Conservation (phyloP, 2,329 filamentous ascomycete genomes). For the Diplodia scrobiculata region DNA sequence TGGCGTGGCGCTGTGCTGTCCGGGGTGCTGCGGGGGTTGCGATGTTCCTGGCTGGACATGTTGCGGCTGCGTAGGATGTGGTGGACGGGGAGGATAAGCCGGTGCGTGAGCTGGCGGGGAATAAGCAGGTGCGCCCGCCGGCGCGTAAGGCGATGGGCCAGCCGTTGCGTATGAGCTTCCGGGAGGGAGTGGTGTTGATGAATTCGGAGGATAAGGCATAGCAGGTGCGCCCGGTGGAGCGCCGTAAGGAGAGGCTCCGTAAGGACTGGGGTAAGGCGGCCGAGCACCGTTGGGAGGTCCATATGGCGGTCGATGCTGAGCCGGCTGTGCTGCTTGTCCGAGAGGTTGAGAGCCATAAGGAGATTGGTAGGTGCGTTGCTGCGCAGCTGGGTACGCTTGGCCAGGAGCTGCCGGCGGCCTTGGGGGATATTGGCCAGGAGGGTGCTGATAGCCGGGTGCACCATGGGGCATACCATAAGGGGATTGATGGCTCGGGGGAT, state of each 20-base stretch:
- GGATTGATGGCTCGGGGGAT: constrained; percentile 22
- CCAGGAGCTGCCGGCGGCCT: constrained; percentile 27
- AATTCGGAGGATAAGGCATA: constrained; percentile 14
- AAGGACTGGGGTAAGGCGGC: constrained; percentile 24
- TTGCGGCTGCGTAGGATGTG: constrained; percentile 7
- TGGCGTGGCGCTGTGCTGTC: constrained; percentile 2
- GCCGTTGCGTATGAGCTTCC: constrained; percentile 14
- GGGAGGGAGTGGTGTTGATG: constrained; percentile 9
- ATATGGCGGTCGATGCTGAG: constrained; percentile 19
- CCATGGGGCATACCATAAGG: constrained; percentile 24
- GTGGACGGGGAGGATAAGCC: constrained; percentile 15
- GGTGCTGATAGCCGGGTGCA: constrained; percentile 22
- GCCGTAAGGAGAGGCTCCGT: constrained; percentile 22
- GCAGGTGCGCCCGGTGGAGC: constrained; percentile 4
- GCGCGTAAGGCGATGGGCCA: constrained; percentile 23
- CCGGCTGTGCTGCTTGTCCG: constrained; percentile 26
- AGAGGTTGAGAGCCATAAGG: constrained; percentile 25
- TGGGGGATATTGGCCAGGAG: constrained; percentile 23
- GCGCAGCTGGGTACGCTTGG: constrained; percentile 8
- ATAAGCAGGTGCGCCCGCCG: constrained; percentile 11
- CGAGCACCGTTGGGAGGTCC: constrained; percentile 19
- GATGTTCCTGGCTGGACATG: constrained; percentile 9
- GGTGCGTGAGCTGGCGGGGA: constrained; percentile 1
- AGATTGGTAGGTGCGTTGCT: constrained; percentile 27
- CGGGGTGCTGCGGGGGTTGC: constrained; percentile 18